A percentile compares a stretch with the other conserved stretches of the same genome.
Conservation (phyloP, 495 filamentous ascomycete genomes). For the Darksidea phi region DNA sequence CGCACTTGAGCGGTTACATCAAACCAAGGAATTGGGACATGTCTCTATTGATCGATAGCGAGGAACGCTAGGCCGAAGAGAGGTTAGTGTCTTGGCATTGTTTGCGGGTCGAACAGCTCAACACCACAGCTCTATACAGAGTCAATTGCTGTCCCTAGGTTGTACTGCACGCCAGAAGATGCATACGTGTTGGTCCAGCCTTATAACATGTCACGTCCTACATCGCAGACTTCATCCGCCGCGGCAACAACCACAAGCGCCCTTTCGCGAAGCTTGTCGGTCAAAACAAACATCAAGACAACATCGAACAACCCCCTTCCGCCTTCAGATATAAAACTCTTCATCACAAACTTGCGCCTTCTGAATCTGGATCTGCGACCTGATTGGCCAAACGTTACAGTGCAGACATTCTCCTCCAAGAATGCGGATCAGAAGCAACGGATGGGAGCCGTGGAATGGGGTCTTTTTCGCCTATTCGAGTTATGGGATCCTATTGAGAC, state of each 20-base stretch:
- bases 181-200: conserved; percentile 3
- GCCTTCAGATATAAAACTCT: conserved; percentile 61
- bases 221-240: conserved; percentile 19
- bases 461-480: conserved; percentile 73
- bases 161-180: background rate
- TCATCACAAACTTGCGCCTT: conserved; percentile 76
- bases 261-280: conserved; percentile 30
- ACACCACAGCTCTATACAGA: conserved; percentile 10
- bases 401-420: conserved; percentile 62
- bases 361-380: conserved; percentile 70
- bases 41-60: background rate
- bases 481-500: conserved; percentile 77
- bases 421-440: conserved; percentile 71
- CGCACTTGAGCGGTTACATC: background rate
- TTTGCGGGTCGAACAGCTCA: conserved; percentile 7
- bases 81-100: background rate
- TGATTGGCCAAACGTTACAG: conserved; percentile 74
- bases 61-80: background rate
- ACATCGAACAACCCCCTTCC: conserved; percentile 9
- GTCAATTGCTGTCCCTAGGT: background rate
- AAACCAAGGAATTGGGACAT: background rate
- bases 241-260: conserved; percentile 11
- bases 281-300: conserved; percentile 28
- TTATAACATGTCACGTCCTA: conserved; percentile 28
- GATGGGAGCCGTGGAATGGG: conserved; percentile 78